These are phyloP conservation scores for Xenoacremonium recifei DNA, from an alignment of 2,329 filamentous ascomycete species.

Conservation along the genomic window DNA sequence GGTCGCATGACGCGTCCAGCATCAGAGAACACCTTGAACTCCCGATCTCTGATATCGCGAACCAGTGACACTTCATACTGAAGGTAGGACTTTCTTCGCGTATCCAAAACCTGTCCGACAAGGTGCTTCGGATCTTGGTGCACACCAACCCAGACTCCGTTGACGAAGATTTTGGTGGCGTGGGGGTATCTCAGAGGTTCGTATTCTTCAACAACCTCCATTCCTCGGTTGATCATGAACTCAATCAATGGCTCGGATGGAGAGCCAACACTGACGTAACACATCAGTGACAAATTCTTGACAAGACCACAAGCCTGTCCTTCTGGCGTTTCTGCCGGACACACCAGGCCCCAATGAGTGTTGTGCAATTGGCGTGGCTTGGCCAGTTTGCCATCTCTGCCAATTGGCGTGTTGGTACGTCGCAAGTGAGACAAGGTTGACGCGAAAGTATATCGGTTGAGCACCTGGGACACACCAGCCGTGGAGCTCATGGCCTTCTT, in stretches of 20 bases:
- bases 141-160: slow-evolving; percentile 96
- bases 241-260: slow-evolving; percentile 87
- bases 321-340: slow-evolving; percentile 95
- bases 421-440: slow-evolving; percentile 96
- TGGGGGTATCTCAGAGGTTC: slow-evolving; percentile 81
- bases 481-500: slow-evolving; percentile 96
- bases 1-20: slow-evolving; percentile 93
- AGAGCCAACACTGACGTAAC: slow-evolving; percentile 93
- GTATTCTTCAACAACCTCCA: slow-evolving; percentile 97
- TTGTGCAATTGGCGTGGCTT: slow-evolving; percentile 98
- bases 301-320: slow-evolving; percentile 97
- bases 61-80: slow-evolving; percentile 93
- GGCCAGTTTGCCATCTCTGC: slow-evolving; percentile 95
- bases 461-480: slow-evolving; percentile 94
- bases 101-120: slow-evolving; percentile 72
- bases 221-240: slow-evolving; percentile 93
- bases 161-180: slow-evolving; percentile 96
- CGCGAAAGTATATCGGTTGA: slow-evolving; percentile 96
- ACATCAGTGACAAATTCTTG: slow-evolving; percentile 98
- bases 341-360: slow-evolving; percentile 97
- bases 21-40: slow-evolving; percentile 98
- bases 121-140: slow-evolving; percentile 86
- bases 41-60: slow-evolving; percentile 91
- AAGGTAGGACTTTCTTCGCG: slow-evolving; percentile 79
- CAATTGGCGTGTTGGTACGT: slow-evolving; percentile 95